Evolutionary conservation across 805 yeast species (phyloP).

Genomic region (Pichia heedii): DNA sequence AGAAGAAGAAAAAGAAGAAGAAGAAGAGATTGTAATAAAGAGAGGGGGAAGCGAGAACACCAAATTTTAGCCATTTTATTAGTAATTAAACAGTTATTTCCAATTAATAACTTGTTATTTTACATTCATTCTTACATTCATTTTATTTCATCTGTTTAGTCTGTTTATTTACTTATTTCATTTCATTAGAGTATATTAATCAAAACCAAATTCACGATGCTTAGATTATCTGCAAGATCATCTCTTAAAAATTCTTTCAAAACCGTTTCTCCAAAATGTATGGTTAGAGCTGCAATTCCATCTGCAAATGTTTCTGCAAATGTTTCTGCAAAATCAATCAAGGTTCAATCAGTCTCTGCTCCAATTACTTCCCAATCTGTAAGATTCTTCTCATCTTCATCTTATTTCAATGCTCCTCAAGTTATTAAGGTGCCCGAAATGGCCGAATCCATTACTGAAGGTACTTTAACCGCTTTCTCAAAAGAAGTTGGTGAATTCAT

Average conservation of each 20-base stretch:
- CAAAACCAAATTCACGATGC: slow-evolving; percentile 6
- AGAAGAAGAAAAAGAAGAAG: too few species aligned
- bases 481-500: slow-evolving; percentile 85
- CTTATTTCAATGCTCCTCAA: slow-evolving; percentile 4
- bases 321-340: not conserved
- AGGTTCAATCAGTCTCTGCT: not conserved
- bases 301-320: not conserved
- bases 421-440: slow-evolving; percentile 89
- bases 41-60: too few species aligned
- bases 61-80: too few species aligned
- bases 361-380: not conserved
- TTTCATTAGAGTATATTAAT: too few species aligned
- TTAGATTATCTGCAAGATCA: slow-evolving; percentile 15
- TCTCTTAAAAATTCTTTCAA: not conserved
- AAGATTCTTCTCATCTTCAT: slow-evolving; percentile 4
- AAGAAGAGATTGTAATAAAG: too few species aligned
- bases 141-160: too few species aligned
- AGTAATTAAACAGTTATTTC: too few species aligned
- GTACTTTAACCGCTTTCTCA: slow-evolving; percentile 64
- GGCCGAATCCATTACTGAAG: slow-evolving; percentile 98
- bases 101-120: too few species aligned
- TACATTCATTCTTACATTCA: too few species aligned
- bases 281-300: not conserved
- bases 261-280: not conserved
- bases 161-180: too few species aligned